phyloP scores from a whole-genome alignment of 805 yeast species.

The Yamadazyma phyllophila region DNA sequence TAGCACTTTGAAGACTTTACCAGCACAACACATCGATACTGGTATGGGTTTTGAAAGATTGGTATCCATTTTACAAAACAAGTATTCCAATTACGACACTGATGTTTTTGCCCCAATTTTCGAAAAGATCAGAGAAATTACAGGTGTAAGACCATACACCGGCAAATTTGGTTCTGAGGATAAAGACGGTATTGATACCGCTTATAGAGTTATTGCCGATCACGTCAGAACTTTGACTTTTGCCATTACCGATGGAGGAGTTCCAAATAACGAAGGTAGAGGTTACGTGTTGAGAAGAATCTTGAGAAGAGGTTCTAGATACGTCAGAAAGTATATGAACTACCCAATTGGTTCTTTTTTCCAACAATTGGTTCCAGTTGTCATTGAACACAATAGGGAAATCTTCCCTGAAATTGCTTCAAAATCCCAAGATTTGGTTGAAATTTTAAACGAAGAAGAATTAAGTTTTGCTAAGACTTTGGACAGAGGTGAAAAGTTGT shows the following conservation, averaged over 20 bases:
- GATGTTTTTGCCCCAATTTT: slow-evolving; percentile 94
- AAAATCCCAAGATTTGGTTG: slow-evolving; percentile 73
- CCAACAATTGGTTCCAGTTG: slow-evolving; percentile 87
- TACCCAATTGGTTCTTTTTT: slow-evolving; percentile 94
- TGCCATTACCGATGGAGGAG: slow-evolving; percentile 98
- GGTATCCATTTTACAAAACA: slow-evolving; percentile 90
- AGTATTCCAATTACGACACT: slow-evolving; percentile 92
- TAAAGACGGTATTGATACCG: slow-evolving; percentile 92
- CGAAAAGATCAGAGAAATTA: slow-evolving; percentile 80
- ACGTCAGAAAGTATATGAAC: slow-evolving; percentile 92
- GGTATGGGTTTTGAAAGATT: slow-evolving; percentile 99
- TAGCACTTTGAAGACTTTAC: slow-evolving; percentile 73
- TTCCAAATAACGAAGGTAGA: slow-evolving; percentile 98
- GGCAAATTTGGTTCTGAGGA: slow-evolving; percentile 95
- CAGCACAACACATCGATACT: slow-evolving; percentile 95
- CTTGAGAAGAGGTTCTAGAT: slow-evolving; percentile 96
- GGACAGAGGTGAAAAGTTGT: slow-evolving; percentile 96
- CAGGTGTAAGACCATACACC: slow-evolving; percentile 86
- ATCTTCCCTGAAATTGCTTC: slow-evolving; percentile 88
- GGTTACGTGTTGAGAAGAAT: slow-evolving; percentile 98
- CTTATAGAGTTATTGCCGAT: slow-evolving; percentile 97
- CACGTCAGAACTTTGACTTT: slow-evolving; percentile 96
- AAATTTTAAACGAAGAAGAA: slow-evolving; percentile 95
- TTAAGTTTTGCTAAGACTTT: slow-evolving; percentile 90
- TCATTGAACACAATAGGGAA: slow-evolving; percentile 81